phyloP scores from a whole-genome alignment of 176 grass and related monocot species.

The Aechmea fasciata region DNA sequence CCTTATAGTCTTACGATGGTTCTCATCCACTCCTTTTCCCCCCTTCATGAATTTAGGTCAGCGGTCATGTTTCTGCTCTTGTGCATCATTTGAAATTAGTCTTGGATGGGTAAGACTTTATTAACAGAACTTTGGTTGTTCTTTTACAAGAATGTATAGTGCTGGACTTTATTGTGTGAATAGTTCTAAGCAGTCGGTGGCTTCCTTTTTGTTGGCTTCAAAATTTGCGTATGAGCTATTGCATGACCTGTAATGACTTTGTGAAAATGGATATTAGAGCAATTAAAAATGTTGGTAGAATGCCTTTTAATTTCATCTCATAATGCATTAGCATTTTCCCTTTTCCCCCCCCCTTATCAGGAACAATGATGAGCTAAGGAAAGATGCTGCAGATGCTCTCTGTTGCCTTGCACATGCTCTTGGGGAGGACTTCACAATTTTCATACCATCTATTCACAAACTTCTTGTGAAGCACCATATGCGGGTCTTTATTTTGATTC shows the following conservation, averaged over 20 bases:
- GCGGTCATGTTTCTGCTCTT: conserved; percentile 85
- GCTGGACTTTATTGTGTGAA: neutral
- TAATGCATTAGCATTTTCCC: no score
- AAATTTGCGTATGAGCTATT: neutral
- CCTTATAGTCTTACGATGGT: neutral
- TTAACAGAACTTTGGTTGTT: neutral
- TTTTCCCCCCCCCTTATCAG: conserved; percentile 19
- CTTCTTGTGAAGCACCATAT: conserved; percentile 90
- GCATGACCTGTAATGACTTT: neutral
- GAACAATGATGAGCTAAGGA: conserved; percentile 82
- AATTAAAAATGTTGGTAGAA: neutral
- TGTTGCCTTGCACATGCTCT: conserved; percentile 92
- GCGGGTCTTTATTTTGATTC: conserved; percentile 32
- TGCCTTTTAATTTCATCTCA: no score
- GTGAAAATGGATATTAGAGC: neutral
- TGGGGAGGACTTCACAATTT: conserved; percentile 87
- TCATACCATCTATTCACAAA: conserved; percentile 75
- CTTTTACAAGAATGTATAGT: neutral
- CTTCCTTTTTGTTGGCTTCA: neutral
- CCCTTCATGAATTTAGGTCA: conserved; percentile 49
- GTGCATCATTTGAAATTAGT: conserved; percentile 97
- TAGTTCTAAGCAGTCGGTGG: neutral
- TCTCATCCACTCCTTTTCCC: conserved; percentile 4
- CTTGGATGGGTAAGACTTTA: conserved; percentile 81
- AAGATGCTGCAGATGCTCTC: conserved; percentile 83